A percentile compares a stretch with the other conserved stretches of the same genome.
Evolutionary conservation across 805 yeast genomes (phyloP).

Genomic region (Candida alai): DNA sequence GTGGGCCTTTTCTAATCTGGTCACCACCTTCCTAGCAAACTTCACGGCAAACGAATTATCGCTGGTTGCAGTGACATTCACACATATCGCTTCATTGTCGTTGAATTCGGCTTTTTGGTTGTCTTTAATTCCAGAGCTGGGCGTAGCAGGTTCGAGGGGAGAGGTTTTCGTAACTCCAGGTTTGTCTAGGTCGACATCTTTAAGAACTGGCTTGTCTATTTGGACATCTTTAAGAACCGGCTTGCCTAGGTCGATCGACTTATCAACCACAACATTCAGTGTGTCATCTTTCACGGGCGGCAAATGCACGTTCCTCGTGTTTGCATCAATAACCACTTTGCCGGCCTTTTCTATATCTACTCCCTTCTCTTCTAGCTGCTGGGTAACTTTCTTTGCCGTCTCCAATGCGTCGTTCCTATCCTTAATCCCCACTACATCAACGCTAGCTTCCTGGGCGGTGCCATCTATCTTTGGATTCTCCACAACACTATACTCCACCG

Average conservation of each 20-base stretch:
- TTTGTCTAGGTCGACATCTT: no score
- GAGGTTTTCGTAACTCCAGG: no score
- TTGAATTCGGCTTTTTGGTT: not conserved
- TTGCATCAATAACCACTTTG: slow-evolving; percentile 30
- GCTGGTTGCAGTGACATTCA: slow-evolving; percentile 27
- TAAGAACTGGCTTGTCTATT: no score
- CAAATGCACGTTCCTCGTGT: slow-evolving; percentile 30
- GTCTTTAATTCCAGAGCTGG: no score
- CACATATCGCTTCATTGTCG: slow-evolving; percentile 18
- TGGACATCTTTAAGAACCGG: slow-evolving; percentile 10
- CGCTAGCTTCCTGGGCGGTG: no score
- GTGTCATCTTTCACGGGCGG: slow-evolving; percentile 14
- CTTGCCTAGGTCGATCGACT: no score
- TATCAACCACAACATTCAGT: not conserved
- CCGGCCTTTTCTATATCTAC: slow-evolving; percentile 28
- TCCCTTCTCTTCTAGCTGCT: slow-evolving; percentile 26
- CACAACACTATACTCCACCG: no score
- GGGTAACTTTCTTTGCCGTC: slow-evolving; percentile 30
- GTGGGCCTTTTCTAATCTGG: slow-evolving; percentile 17
- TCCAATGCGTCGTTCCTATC: slow-evolving; percentile 26
- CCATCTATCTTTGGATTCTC: no score
- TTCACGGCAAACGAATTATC: slow-evolving; percentile 22
- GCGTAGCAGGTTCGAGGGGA: not conserved
- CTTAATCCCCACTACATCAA: slow-evolving; percentile 34
- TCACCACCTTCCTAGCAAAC: slow-evolving; percentile 26